Conservation (phyloP, 139 green algal species). For the Protoeuglena noctilucae region DNA sequence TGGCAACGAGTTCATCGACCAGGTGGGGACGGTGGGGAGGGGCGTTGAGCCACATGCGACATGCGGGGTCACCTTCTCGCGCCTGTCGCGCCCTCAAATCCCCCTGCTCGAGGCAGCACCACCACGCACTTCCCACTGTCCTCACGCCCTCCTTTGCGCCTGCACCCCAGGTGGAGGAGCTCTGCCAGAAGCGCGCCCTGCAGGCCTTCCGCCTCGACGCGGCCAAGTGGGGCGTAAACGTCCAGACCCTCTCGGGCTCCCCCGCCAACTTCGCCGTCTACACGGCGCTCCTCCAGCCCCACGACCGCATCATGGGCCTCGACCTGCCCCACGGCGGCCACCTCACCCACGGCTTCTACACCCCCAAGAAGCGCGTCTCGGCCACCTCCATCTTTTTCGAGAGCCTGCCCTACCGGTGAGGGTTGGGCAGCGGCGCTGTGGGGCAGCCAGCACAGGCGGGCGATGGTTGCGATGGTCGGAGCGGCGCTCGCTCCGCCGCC, state of each 20-base stretch:
- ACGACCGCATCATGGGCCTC: constrained; percentile 97
- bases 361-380: constrained; percentile 95
- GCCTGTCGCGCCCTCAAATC: no score
- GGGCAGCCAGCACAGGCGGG: no score
- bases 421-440: no score
- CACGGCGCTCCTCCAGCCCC: constrained; percentile 87
- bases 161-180: constrained; percentile 6
- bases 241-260: constrained; percentile 89
- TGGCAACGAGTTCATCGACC: constrained; percentile 97
- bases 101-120: no score
- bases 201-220: constrained; percentile 76
- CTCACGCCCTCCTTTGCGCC: not conserved
- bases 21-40: no score
- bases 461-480: no score
- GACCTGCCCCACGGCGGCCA: constrained; percentile 95
- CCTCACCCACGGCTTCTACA: constrained; percentile 92
- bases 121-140: not conserved
- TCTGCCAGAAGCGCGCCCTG: constrained; percentile 71
- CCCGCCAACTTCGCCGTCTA: constrained; percentile 98
- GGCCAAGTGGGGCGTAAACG: constrained; percentile 85
- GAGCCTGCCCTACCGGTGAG: constrained; percentile 89
- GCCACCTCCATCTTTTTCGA: constrained; percentile 95
- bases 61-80: no score
- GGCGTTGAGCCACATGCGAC: no score
- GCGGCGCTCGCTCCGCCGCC: no score